Percentiles rank a stretch among this genome's conserved stretches.
These are phyloP conservation scores for Elongisporangium undulatum DNA, from an alignment of 352 stramenopile species.

Conservation along the genomic window DNA sequence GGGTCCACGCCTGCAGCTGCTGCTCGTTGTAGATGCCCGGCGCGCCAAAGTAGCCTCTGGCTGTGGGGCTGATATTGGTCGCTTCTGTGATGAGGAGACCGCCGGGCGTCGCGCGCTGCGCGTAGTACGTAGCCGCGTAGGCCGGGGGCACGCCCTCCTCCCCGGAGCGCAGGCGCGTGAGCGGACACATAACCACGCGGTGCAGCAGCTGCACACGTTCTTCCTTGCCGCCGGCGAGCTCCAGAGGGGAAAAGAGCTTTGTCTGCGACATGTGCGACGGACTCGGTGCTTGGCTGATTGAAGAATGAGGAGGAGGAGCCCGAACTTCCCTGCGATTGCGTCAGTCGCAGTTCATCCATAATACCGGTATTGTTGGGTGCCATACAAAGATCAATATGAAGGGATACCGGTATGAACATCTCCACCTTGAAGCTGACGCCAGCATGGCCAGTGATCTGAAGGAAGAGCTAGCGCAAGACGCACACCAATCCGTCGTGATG, in stretches of 20 bases:
- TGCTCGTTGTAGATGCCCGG: conserved; percentile 37
- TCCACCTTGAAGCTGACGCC: too few relatives aligned
- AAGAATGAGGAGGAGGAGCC: conserved; percentile 2
- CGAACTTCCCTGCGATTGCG: neutral
- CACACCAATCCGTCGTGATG: too few relatives aligned
- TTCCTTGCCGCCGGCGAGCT: conserved; percentile 13
- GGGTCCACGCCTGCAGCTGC: conserved; percentile 52
- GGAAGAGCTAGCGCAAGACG: too few relatives aligned
- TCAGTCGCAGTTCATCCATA: too few relatives aligned
- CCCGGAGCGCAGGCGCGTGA: conserved; percentile 23
- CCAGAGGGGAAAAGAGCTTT: conserved; percentile 24
- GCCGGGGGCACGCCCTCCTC: conserved; percentile 16
- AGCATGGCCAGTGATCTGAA: too few relatives aligned
- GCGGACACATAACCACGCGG: conserved; percentile 37
- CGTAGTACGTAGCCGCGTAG: conserved; percentile 34
- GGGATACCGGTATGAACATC: too few relatives aligned
- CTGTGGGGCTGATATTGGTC: conserved; percentile 25
- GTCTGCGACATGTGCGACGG: conserved; percentile 4
- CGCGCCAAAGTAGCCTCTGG: conserved; percentile 15
- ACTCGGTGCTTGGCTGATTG: conserved; percentile 1
- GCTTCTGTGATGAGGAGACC: conserved; percentile 45
- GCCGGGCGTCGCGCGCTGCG: conserved; percentile 24
- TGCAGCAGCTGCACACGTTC: conserved; percentile 25
- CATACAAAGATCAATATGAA: too few relatives aligned
- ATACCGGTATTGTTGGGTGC: too few relatives aligned